Base-by-base conservation (phyloP, 305 asterid genomes). In the Plantago lanceolata region DNA sequence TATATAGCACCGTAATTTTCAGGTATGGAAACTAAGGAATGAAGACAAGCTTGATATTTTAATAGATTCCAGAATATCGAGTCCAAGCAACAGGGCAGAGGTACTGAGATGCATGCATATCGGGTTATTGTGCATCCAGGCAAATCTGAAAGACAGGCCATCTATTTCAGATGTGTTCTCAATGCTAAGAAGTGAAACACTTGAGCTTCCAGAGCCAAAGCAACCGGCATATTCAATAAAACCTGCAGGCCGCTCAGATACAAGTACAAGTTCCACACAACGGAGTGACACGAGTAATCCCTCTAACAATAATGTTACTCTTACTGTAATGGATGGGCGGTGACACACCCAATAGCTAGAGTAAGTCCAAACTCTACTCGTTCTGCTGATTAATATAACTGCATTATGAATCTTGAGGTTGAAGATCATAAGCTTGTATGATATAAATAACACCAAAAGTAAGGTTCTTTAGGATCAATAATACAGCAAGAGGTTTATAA, bases 21-120 rank as follows among this genome's bases (percentile, higher is more conserved):
- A 80, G 89, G 73, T 72, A 61, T 80, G 81, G 86, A 78, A 72
- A 62, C 54, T 74, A 50, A 74, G 89, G 86, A 80, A 63, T 5
- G 82, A 78, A 58, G 73, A 52, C 40, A 69, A 64, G 5, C 60
- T 48, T 8, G 53, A 8, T 16, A 35, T 24, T 47, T 3, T 71
- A 15, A 57, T 75, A 28, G 86, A 81, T 56, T 16, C 74, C 43
- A 73, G 78, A 59, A 66, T 81, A 75, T 61, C 70, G 3, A 48
- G 59, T 53, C 45, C 65, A 14, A 59, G 44, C 24, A 2, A 61
- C 66, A 26, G 29, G 17, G 54, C 55, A 15, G 84, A 78, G 66
- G 59, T 73, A 17, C 8, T 51, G 59, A 73, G 86, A 61, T 75
- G 81, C 67, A 57, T 81, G 13, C 81, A 75, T 19, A 73, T 78